A percentile compares a stretch with the other conserved stretches of the same genome.
Evolutionary conservation across 441 rosid genomes (phyloP).

Genomic region (Geranium incanum): DNA sequence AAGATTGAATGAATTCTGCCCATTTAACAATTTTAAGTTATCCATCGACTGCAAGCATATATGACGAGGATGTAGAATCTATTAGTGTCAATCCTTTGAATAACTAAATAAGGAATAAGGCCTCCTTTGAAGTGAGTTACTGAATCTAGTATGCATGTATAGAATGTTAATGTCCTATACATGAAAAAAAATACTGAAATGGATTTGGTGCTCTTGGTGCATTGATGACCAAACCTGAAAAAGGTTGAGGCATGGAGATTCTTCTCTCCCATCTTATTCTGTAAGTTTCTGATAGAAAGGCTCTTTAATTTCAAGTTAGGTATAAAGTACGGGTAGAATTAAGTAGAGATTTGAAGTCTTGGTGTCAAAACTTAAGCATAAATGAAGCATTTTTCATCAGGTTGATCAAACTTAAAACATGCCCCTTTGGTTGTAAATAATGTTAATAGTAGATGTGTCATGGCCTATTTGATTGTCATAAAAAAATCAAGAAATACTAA

Average conservation of each 20-base stretch:
- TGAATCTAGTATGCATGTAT: background rate
- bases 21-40: slow-evolving; percentile 6
- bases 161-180: background rate
- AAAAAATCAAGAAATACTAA: background rate
- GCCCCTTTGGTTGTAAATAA: background rate
- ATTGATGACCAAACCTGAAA: background rate
- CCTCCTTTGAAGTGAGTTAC: background rate
- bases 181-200: background rate
- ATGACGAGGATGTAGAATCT: background rate
- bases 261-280: background rate
- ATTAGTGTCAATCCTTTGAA: background rate
- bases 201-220: background rate
- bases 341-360: background rate
- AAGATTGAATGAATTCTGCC: background rate
- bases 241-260: background rate
- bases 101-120: slow-evolving; percentile 1
- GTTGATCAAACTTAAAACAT: background rate
- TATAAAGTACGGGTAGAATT: background rate
- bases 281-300: background rate
- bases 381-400: background rate
- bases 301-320: background rate
- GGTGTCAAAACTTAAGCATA: background rate
- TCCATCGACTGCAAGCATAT: background rate
- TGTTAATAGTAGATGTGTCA: background rate
- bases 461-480: background rate